Conservation (phyloP, 73 alveolate species). For the Paramecium biaurelia region DNA sequence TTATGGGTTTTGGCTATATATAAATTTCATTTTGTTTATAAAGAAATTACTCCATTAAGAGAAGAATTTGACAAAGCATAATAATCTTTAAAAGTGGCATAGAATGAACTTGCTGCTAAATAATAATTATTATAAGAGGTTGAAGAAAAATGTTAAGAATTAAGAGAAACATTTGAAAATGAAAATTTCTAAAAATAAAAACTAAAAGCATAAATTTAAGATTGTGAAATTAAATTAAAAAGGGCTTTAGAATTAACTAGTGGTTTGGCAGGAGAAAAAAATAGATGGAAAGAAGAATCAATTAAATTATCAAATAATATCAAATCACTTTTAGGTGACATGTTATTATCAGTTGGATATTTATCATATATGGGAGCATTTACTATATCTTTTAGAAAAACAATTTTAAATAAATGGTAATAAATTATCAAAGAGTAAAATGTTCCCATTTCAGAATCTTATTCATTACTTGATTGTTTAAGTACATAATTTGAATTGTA, state of each 20-base stretch:
- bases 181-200: slow-evolving; percentile 85
- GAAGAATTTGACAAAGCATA: slow-evolving; percentile 91
- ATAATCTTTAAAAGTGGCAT: slow-evolving; percentile 74
- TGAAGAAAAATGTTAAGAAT: slow-evolving; percentile 83
- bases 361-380: slow-evolving; percentile 94
- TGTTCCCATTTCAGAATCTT: slow-evolving; percentile 79
- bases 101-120: slow-evolving; percentile 81
- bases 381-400: slow-evolving; percentile 85
- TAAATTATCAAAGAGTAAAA: slow-evolving; percentile 71
- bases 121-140: slow-evolving; percentile 81
- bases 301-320: slow-evolving; percentile 80
- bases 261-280: slow-evolving; percentile 87
- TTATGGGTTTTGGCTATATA: slow-evolving; percentile 84
- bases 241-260: slow-evolving; percentile 88
- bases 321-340: slow-evolving; percentile 90
- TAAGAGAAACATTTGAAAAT: slow-evolving; percentile 88
- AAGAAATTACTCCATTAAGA: slow-evolving; percentile 92
- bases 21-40: slow-evolving; percentile 80
- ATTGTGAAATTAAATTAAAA: slow-evolving; percentile 83
- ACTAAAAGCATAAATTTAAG: slow-evolving; percentile 79
- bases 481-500: slow-evolving; percentile 85
- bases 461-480: slow-evolving; percentile 75
- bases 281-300: slow-evolving; percentile 88
- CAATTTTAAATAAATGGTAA: slow-evolving; percentile 79
- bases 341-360: slow-evolving; percentile 88